Evolutionary conservation across 768 basidiomycete species (phyloP).

Genomic region (Amanita brunnescens): DNA sequence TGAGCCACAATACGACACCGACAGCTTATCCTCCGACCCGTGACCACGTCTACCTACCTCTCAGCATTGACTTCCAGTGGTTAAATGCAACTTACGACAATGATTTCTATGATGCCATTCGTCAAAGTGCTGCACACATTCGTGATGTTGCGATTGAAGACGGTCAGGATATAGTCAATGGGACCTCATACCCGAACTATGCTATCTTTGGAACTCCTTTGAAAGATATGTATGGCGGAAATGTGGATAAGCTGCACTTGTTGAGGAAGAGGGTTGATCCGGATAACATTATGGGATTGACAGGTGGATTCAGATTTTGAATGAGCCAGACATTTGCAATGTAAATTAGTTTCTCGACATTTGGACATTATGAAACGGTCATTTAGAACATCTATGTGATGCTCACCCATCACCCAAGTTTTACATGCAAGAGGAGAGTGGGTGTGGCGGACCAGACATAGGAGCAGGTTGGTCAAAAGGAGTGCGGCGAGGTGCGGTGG

Average conservation of each 20-base stretch:
- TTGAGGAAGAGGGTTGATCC: constrained; percentile 37
- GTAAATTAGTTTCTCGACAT: too few relatives aligned
- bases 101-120: constrained; percentile 25
- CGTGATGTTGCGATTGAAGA: constrained; percentile 21
- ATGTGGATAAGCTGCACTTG: constrained; percentile 23
- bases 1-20: neutral
- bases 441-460: too few relatives aligned
- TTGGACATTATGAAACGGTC: too few relatives aligned
- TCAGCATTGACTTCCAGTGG: constrained; percentile 21
- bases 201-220: constrained; percentile 36
- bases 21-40: constrained; percentile 7
- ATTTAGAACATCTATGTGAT: too few relatives aligned
- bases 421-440: too few relatives aligned
- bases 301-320: constrained; percentile 43
- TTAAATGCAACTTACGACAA: constrained; percentile 10
- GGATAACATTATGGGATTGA: constrained; percentile 38
- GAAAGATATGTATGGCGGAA: constrained; percentile 32
- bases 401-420: too few relatives aligned
- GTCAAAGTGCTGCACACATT: constrained; percentile 26
- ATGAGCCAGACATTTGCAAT: too few relatives aligned
- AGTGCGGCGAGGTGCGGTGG: too few relatives aligned
- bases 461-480: too few relatives aligned
- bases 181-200: constrained; percentile 29
- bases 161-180: constrained; percentile 27
- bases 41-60: constrained; percentile 17